Conservation (phyloP, 1,284 basidiomycete species). For the Tremellales sp. region DNA sequence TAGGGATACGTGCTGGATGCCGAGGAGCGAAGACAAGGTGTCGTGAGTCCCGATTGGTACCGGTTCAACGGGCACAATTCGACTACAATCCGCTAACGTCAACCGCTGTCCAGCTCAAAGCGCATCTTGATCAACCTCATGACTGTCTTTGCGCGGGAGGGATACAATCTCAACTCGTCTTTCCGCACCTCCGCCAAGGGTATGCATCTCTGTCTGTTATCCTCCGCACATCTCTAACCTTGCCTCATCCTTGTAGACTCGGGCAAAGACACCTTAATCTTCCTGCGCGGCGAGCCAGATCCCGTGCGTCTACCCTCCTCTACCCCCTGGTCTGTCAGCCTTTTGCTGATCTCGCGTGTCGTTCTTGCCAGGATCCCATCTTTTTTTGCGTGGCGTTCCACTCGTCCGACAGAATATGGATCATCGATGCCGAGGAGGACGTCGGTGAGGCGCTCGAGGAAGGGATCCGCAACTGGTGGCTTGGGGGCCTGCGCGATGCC, state of each 20-base stretch:
- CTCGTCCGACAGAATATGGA: constrained; percentile 42
- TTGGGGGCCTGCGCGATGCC: constrained; percentile 40
- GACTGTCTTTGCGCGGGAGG: constrained; percentile 36
- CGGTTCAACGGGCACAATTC: background rate
- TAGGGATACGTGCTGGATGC: constrained; percentile 41
- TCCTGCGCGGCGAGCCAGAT: constrained; percentile 34
- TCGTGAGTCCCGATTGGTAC: constrained; percentile 28
- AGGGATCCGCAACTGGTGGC: constrained; percentile 41
- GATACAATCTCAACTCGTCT: constrained; percentile 35
- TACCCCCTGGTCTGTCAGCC: background rate
- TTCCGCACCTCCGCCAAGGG: constrained; percentile 42
- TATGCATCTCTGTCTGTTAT: constrained; percentile 10
- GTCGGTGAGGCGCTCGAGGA: constrained; percentile 42
- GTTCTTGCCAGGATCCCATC: constrained; percentile 25
- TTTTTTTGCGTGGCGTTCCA: constrained; percentile 45
- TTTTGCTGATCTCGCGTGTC: background rate
- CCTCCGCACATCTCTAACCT: background rate
- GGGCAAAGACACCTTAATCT: constrained; percentile 44
- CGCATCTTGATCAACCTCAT: constrained; percentile 43
- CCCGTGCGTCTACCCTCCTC: constrained; percentile 14
- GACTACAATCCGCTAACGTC: background rate
- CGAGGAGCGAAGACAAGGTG: constrained; percentile 38
- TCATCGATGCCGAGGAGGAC: constrained; percentile 45
- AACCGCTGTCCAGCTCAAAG: constrained; percentile 27
- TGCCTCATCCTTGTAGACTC: constrained; percentile 23